Conservation (phyloP, 768 basidiomycete species). For the Tubosaeta sp. region DNA sequence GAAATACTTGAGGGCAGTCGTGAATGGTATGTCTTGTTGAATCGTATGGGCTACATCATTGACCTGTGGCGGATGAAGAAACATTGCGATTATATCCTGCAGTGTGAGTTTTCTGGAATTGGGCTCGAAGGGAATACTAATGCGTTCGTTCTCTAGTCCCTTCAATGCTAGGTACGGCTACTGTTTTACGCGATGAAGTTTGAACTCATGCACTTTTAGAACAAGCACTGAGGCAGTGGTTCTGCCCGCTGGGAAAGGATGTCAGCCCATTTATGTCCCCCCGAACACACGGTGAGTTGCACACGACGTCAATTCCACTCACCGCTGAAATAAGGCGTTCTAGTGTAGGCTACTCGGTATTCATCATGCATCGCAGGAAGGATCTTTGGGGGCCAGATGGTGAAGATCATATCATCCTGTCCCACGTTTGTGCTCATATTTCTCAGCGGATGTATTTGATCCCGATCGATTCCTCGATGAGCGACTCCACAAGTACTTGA, state of each 20-base stretch:
- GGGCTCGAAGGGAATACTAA: not conserved
- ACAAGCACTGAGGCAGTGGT: slow-evolving; percentile 19
- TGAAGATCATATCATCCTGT: slow-evolving; percentile 12
- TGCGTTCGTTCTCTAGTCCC: slow-evolving; percentile 11
- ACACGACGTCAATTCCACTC: not conserved
- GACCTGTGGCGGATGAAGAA: slow-evolving; percentile 17
- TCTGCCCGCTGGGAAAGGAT: slow-evolving; percentile 21
- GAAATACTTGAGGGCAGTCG: slow-evolving; percentile 39
- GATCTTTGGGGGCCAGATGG: slow-evolving; percentile 52
- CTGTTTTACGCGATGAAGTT: not conserved
- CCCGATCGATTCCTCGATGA: slow-evolving; percentile 67
- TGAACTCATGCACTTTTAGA: slow-evolving; percentile 12
- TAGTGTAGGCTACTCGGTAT: slow-evolving; percentile 44
- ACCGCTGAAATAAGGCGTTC: not conserved
- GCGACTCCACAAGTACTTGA: slow-evolving; percentile 50
- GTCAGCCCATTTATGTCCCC: slow-evolving; percentile 32
- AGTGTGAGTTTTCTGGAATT: slow-evolving; percentile 21
- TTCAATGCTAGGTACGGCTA: slow-evolving; percentile 21
- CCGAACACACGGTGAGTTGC: slow-evolving; percentile 25
- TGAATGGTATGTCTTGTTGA: slow-evolving; percentile 25
- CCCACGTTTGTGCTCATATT: not conserved
- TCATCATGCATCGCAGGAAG: slow-evolving; percentile 49
- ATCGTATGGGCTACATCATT: not conserved
- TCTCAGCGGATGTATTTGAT: slow-evolving; percentile 52
- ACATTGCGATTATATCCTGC: slow-evolving; percentile 28